phyloP scores from a whole-genome alignment of 2,329 filamentous ascomycete genomes.

The Pseudogymnoascus sp. region DNA sequence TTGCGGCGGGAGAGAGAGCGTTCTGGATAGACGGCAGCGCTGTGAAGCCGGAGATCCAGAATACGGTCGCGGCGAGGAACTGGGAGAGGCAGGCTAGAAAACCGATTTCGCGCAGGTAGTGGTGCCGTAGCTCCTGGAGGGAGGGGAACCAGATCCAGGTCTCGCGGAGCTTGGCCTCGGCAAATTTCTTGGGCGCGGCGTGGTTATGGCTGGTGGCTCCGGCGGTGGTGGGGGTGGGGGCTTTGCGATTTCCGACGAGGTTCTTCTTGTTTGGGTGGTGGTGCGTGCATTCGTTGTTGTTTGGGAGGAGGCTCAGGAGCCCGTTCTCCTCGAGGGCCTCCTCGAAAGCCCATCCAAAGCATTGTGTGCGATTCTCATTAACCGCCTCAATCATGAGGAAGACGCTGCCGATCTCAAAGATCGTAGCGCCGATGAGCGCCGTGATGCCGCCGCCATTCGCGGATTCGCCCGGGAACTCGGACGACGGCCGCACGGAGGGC shows the following conservation, averaged over 20 bases:
- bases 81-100: constrained; percentile 54
- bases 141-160: constrained; percentile 55
- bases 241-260: constrained; percentile 30
- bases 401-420: constrained; percentile 58
- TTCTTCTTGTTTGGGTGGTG: constrained; percentile 35
- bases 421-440: constrained; percentile 58
- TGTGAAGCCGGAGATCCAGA: constrained; percentile 57
- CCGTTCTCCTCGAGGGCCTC: constrained; percentile 33
- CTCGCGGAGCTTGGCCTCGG: background rate
- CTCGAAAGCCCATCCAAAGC: constrained; percentile 63
- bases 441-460: constrained; percentile 51
- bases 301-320: constrained; percentile 17
- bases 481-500: constrained; percentile 45
- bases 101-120: constrained; percentile 55
- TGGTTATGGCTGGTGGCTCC: background rate
- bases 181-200: constrained; percentile 11
- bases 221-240: background rate
- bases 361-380: constrained; percentile 57
- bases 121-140: constrained; percentile 45
- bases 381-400: constrained; percentile 59
- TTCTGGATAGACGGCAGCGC: constrained; percentile 49
- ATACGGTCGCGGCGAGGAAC: constrained; percentile 52
- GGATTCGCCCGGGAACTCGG: constrained; percentile 47
- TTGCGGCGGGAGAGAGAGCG: constrained; percentile 35
- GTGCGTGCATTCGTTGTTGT: constrained; percentile 30